Evolutionary conservation across 2,329 filamentous ascomycete species (phyloP).

Genomic region (Colletotrichum lentis): DNA sequence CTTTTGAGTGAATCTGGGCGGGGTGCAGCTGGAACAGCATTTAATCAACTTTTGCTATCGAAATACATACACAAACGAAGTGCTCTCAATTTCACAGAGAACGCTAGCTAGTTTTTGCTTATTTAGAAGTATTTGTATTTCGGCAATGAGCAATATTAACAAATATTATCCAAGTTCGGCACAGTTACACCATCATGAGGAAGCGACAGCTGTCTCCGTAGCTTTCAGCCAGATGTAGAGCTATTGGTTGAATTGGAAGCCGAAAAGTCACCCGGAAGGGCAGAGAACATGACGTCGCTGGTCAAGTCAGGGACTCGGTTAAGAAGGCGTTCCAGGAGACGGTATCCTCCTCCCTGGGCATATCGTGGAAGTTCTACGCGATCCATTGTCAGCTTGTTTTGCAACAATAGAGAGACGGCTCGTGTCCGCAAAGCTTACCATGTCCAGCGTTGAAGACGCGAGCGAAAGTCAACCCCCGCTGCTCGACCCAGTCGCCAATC

Average conservation of each 20-base stretch:
- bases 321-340: slow-evolving; percentile 20
- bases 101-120: no score
- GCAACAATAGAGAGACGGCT: fast-evolving
- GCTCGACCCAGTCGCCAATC: slow-evolving; percentile 25
- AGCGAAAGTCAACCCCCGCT: slow-evolving; percentile 22
- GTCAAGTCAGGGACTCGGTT: slow-evolving; percentile 17
- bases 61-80: no score
- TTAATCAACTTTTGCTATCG: no score
- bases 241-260: neutral
- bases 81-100: no score
- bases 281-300: slow-evolving; percentile 17
- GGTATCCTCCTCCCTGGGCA: slow-evolving; percentile 14
- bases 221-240: neutral
- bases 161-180: no score
- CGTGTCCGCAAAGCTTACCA: neutral
- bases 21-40: no score
- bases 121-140: no score
- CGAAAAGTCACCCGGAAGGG: slow-evolving; percentile 20
- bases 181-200: no score
- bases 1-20: no score
- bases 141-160: no score
- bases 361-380: slow-evolving; percentile 11
- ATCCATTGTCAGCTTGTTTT: neutral
- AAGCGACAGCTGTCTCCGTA: no score
- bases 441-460: slow-evolving; percentile 18